These are phyloP conservation scores for Leucosporidium creatinivorum DNA, from an alignment of 768 basidiomycete species.

Conservation along the genomic window DNA sequence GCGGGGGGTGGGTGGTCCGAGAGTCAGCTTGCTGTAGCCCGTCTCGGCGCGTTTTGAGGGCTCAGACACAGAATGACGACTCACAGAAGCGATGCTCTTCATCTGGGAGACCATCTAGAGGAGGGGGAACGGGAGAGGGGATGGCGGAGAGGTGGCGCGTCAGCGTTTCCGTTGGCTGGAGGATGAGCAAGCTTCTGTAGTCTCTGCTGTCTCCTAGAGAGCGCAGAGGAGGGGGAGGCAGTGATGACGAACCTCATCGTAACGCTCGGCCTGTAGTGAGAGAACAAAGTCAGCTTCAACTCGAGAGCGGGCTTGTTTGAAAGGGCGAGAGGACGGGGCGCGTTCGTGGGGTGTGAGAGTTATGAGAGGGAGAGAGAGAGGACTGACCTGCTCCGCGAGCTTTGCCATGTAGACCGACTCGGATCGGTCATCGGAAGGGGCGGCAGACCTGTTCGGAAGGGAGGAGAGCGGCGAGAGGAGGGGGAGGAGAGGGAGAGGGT, in stretches of 20 bases:
- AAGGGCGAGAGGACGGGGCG: neutral
- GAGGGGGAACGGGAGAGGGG: constrained; percentile 37
- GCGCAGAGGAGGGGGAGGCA: neutral
- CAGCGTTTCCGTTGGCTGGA: constrained; percentile 21
- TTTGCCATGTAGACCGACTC: constrained; percentile 89
- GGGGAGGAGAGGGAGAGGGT: neutral
- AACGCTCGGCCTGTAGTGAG: constrained; percentile 79
- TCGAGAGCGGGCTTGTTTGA: neutral
- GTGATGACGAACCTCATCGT: constrained; percentile 65
- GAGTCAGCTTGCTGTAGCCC: constrained; percentile 5
- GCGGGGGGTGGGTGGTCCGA: neutral
- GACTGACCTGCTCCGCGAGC: constrained; percentile 66
- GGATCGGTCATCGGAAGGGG: constrained; percentile 24
- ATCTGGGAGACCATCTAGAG: constrained; percentile 98
- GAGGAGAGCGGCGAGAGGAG: neutral
- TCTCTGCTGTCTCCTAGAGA: neutral
- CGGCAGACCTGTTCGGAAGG: constrained; percentile 20
- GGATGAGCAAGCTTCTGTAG: neutral
- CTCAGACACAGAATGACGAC: no score
- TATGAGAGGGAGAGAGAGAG: no score
- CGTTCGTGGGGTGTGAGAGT: no score
- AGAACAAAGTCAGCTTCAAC: neutral
- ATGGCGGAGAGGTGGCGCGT: neutral
- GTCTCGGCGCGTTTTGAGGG: neutral
- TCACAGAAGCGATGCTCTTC: constrained; percentile 72